Evolutionary conservation across 2,329 filamentous ascomycete genomes (phyloP).

Genomic region (Pseudocercospora musae): DNA sequence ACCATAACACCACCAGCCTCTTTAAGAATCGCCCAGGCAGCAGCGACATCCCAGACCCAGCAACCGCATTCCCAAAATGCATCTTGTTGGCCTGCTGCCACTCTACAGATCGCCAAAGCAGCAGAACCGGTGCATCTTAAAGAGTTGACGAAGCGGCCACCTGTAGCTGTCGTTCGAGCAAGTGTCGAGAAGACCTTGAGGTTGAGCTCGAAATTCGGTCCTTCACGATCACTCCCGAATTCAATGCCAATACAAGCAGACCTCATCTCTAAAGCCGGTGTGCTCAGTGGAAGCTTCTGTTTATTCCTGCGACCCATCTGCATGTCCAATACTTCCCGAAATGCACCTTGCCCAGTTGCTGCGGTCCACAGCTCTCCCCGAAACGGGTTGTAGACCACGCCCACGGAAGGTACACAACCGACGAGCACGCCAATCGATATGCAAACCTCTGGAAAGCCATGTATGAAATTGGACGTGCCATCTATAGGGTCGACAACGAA

Average conservation of each 20-base stretch:
- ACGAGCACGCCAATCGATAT: background rate
- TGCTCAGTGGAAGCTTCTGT: background rate
- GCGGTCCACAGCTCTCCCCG: background rate
- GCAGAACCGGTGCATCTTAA: background rate
- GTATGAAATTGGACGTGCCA: background rate
- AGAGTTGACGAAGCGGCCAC: background rate
- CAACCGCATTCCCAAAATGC: background rate
- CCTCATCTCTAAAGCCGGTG: background rate
- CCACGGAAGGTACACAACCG: background rate
- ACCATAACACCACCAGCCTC: background rate
- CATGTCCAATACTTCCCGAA: background rate
- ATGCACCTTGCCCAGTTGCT: background rate
- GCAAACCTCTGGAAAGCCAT: background rate
- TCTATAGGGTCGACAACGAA: background rate
- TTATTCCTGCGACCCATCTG: background rate
- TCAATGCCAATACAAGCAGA: background rate
- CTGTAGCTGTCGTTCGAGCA: background rate
- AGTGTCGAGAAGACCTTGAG: background rate
- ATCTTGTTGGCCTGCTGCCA: background rate
- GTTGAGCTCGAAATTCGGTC: background rate
- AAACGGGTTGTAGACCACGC: background rate
- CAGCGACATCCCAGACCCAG: background rate
- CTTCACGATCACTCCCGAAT: background rate
- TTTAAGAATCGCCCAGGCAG: background rate
- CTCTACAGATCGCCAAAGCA: background rate